Evolutionary conservation across 2,329 filamentous ascomycete species (phyloP).

Genomic region (Paracamarosporium sp.): DNA sequence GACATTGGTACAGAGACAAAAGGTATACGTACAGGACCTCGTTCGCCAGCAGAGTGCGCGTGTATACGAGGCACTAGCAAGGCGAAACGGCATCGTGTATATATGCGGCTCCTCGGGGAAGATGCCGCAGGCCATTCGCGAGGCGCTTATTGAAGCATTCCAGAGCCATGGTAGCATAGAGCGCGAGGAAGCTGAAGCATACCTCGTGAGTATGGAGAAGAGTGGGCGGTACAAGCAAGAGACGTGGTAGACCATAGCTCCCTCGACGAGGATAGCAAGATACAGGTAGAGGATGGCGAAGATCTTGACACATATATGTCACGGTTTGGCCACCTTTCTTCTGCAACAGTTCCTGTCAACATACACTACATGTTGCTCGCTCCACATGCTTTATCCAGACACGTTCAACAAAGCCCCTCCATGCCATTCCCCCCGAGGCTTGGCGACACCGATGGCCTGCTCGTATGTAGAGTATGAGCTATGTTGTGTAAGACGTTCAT

Average conservation of each 20-base stretch:
- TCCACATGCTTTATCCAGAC: background rate
- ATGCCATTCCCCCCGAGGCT: too few relatives aligned
- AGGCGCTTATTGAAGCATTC: slow-evolving; percentile 70
- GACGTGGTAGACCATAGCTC: slow-evolving; percentile 63
- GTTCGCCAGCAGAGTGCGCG: slow-evolving; percentile 58
- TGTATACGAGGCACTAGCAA: slow-evolving; percentile 61
- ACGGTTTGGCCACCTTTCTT: too few relatives aligned
- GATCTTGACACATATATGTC: background rate
- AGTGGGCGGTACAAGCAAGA: slow-evolving; percentile 70
- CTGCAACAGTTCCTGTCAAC: too few relatives aligned
- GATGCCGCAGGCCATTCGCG: slow-evolving; percentile 74
- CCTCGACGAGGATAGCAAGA: background rate
- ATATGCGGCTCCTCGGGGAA: slow-evolving; percentile 69
- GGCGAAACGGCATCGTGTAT: slow-evolving; percentile 61
- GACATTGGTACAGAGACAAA: slow-evolving; percentile 50
- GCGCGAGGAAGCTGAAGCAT: slow-evolving; percentile 61
- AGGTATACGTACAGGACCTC: slow-evolving; percentile 72
- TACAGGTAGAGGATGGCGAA: background rate
- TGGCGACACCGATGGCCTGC: too few relatives aligned
- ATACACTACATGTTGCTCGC: too few relatives aligned
- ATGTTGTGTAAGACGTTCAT: background rate
- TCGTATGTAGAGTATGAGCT: background rate
- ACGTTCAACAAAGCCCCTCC: too few relatives aligned
- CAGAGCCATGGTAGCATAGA: slow-evolving; percentile 48
- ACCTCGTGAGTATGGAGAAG: slow-evolving; percentile 66